These are phyloP conservation scores for Senecio squalidus DNA, from an alignment of 140 eudicot genomes.

Conservation along the genomic window DNA sequence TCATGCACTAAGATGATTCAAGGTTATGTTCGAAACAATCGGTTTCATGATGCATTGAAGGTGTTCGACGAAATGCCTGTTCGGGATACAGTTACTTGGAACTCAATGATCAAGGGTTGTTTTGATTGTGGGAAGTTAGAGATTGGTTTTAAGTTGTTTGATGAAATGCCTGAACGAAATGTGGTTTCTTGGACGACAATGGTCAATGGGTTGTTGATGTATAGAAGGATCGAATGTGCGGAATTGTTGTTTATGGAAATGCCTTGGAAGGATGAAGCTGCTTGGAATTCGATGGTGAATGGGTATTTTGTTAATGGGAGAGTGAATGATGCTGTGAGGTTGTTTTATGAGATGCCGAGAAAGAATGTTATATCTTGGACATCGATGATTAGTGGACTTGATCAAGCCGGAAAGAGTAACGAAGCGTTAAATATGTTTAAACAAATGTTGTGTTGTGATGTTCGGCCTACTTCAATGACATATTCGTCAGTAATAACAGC, in stretches of 20 bases:
- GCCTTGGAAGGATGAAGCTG: conserved; percentile 68
- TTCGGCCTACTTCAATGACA: conserved; percentile 48
- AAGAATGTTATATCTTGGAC: conserved; percentile 79
- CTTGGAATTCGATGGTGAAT: conserved; percentile 73
- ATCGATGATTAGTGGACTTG: conserved; percentile 77
- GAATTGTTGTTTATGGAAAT: conserved; percentile 47
- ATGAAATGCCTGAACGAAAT: conserved; percentile 61
- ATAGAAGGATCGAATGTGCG: conserved; percentile 42
- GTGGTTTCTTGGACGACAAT: conserved; percentile 67
- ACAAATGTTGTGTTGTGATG: conserved; percentile 41
- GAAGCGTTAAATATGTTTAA: conserved; percentile 46
- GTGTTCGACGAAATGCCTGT: conserved; percentile 65
- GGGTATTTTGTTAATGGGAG: conserved; percentile 57
- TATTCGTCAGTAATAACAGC: conserved; percentile 56
- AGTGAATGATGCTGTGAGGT: conserved; percentile 52
- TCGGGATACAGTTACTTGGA: conserved; percentile 58
- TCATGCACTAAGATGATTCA: conserved; percentile 52
- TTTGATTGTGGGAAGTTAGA: conserved; percentile 47
- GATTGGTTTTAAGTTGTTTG: conserved; percentile 47
- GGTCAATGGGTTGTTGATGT: conserved; percentile 47
- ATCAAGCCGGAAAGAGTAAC: conserved; percentile 60
- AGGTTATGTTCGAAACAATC: conserved; percentile 21
- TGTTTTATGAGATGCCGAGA: conserved; percentile 58
- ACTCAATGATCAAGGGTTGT: conserved; percentile 71
- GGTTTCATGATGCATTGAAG: conserved; percentile 48